A percentile compares a stretch with the other conserved stretches of the same genome.
Conservation (phyloP, 768 basidiomycete species). For the Suillus luteus region DNA sequence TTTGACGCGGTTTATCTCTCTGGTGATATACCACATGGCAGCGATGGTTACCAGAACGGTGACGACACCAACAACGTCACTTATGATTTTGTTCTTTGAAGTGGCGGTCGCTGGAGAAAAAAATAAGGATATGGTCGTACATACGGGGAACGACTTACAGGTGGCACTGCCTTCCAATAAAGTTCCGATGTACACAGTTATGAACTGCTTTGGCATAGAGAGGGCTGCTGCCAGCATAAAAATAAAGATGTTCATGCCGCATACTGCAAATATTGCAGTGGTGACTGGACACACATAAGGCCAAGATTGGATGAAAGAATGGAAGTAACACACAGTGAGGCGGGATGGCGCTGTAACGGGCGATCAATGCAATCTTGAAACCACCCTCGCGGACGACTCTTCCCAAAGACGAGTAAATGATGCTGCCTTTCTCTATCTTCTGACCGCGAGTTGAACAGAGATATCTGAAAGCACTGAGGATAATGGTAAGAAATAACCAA, state of each 20-base stretch:
- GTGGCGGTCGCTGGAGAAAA: conserved; percentile 27
- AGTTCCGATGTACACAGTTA: conserved; percentile 90
- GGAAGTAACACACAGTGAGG: conserved; percentile 65
- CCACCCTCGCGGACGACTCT: conserved; percentile 84
- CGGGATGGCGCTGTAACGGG: conserved; percentile 80
- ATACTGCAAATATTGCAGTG: conserved; percentile 85
- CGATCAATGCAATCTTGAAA: conserved; percentile 79
- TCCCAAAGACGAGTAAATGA: conserved; percentile 63
- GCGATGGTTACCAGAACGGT: conserved; percentile 71
- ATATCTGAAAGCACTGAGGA: conserved; percentile 75
- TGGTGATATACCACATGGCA: conserved; percentile 85
- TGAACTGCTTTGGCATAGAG: conserved; percentile 88
- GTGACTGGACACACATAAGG: conserved; percentile 56
- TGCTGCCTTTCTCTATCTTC: conserved; percentile 62
- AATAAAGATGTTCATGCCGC: conserved; percentile 80
- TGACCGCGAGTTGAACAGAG: conserved; percentile 74
- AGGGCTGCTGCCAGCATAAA: conserved; percentile 81
- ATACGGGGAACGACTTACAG: conserved; percentile 18
- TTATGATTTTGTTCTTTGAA: conserved; percentile 62
- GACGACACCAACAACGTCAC: conserved; percentile 64
- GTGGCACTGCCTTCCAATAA: conserved; percentile 55
- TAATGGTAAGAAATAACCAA: conserved; percentile 16
- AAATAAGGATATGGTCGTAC: neutral
- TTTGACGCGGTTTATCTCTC: conserved; percentile 68
- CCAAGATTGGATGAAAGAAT: neutral